phyloP scores from a whole-genome alignment of 2,329 filamentous ascomycete genomes.

The Sclerotinia trifoliorum region DNA sequence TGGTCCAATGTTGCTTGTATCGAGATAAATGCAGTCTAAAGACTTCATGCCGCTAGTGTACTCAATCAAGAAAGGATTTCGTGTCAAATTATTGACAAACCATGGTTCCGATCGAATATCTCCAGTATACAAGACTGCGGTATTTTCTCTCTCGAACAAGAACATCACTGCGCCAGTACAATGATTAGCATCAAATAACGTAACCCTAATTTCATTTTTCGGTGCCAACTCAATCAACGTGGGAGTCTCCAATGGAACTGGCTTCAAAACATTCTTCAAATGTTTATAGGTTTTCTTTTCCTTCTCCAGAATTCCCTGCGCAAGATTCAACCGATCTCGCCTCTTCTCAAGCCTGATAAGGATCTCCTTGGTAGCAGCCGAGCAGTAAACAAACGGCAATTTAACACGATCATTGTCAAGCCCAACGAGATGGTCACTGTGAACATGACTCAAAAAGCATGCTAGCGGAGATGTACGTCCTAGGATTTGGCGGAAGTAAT shows the following conservation, averaged over 20 bases:
- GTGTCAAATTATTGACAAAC: slow-evolving; percentile 73
- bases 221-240: slow-evolving; percentile 72
- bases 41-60: slow-evolving; percentile 65
- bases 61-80: slow-evolving; percentile 71
- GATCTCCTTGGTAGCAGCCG: slow-evolving; percentile 76
- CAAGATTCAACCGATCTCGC: slow-evolving; percentile 77
- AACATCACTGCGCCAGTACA: slow-evolving; percentile 93
- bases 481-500: slow-evolving; percentile 69
- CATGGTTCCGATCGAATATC: slow-evolving; percentile 84
- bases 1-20: slow-evolving; percentile 69
- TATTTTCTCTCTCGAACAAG: slow-evolving; percentile 71
- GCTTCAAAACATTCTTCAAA: slow-evolving; percentile 71
- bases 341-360: slow-evolving; percentile 77
- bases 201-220: slow-evolving; percentile 70
- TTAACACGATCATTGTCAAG: slow-evolving; percentile 64
- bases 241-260: slow-evolving; percentile 78
- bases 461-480: slow-evolving; percentile 64
- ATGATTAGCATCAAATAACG: slow-evolving; percentile 87
- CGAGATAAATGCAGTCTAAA: slow-evolving; percentile 82
- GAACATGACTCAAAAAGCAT: slow-evolving; percentile 88
- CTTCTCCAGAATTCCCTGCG: slow-evolving; percentile 72
- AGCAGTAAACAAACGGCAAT: slow-evolving; percentile 88
- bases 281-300: slow-evolving; percentile 74
- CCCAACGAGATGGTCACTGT: slow-evolving; percentile 84
- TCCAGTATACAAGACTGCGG: slow-evolving; percentile 81